Base-by-base conservation (phyloP, 345 rosid species). In the Citrus australasica region DNA sequence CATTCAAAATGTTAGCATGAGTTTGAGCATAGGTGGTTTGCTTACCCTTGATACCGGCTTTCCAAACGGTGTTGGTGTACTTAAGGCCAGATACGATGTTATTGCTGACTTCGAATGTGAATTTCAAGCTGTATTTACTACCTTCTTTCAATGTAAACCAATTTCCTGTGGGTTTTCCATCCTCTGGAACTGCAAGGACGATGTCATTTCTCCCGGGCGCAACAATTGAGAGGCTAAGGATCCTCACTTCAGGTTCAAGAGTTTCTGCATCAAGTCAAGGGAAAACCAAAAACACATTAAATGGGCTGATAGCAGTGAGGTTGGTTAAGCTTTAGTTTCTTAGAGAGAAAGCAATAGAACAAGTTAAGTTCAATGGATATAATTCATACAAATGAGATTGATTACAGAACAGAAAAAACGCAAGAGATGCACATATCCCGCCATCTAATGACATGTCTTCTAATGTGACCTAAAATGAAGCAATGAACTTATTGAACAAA, bases 61-160 rank as follows among this genome's bases (percentile, higher is more conserved):
- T 91, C 93, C 93, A 92, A 66, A 92, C 94, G 2, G 87, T 87
- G 33, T 92, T 92, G 79, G 92, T 87, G 87, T 92, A 91, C 81
- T 83, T 90, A 80, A 92, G 94, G 42, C 97, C 94, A 58, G 93
- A 92, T 59, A 91, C 97, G 80, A 92, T 92, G 92, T 92, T 92
- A 79, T 91, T 89, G 82, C 86, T 84, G 77, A 91, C 97, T 75
- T 86, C 83, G 76, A 92, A 91, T 25, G 90, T 69, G 83, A 92
- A 88, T 76, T 87, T 90, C 79, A 92, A 60, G 66, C 72, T 88
- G 82, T 92, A 91, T 37, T 69, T 91, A 79, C 90, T 85, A 37
- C 93, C 95, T 88, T 92, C 95, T 82, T 91, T 91, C 83, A 92
- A 74, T 56, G 93, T 86, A 81, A 92, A 92, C 97, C 97, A 92